Percentiles rank a stretch among this genome's conserved stretches.
These are phyloP conservation scores for Styphnolobium japonicum DNA, from an alignment of 306 rosid species.

Conservation along the genomic window DNA sequence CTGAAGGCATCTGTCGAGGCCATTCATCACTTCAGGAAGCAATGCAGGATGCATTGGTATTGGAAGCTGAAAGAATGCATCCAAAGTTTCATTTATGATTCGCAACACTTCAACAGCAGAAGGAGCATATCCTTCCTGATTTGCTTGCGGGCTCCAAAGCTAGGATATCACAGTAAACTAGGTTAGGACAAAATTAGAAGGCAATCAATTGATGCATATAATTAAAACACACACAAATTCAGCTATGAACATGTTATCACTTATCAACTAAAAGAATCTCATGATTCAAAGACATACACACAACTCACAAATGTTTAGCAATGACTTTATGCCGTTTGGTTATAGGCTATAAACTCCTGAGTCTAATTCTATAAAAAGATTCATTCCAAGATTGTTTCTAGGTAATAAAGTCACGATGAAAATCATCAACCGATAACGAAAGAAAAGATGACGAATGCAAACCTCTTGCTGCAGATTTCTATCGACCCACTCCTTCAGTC, in stretches of 20 bases:
- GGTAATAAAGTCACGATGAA: conserved; percentile 10
- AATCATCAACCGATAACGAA: not conserved
- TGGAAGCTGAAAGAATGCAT: conserved; percentile 92
- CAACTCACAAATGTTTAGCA: not conserved
- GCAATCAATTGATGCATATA: not conserved
- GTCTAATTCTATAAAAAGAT: conserved; percentile 3
- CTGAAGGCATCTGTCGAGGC: conserved; percentile 93
- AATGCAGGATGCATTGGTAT: conserved; percentile 94
- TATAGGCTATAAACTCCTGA: not conserved
- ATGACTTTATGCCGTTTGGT: not conserved
- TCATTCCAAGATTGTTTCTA: not conserved
- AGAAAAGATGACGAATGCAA: conserved; percentile 31
- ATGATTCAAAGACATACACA: not conserved
- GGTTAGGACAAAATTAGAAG: conserved; percentile 28
- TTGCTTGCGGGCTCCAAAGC: conserved; percentile 75
- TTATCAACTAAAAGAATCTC: conserved; percentile 7
- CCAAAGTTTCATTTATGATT: conserved; percentile 80
- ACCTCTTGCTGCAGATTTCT: conserved; percentile 98
- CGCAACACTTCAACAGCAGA: conserved; percentile 94
- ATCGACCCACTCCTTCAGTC: conserved; percentile 91
- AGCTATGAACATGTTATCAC: not conserved
- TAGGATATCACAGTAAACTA: conserved; percentile 39
- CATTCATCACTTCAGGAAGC: conserved; percentile 91
- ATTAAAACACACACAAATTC: not conserved
- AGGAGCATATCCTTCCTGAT: conserved; percentile 80